phyloP scores from a whole-genome alignment of 306 rosid species.

The Medicago lupulina region DNA sequence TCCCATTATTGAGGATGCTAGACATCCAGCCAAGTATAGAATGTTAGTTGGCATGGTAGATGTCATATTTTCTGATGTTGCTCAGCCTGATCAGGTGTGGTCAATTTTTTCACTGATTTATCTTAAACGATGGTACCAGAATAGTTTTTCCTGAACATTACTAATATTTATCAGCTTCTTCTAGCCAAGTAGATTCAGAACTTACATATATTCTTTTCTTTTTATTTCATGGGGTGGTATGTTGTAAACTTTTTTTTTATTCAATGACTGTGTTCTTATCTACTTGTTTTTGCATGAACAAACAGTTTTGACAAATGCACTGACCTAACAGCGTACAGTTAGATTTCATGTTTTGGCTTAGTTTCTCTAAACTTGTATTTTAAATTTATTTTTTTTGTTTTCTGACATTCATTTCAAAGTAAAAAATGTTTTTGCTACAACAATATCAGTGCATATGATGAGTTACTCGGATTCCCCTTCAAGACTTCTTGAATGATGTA shows the following conservation, averaged over 20 bases:
- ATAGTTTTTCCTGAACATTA: background rate
- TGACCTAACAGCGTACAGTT: background rate
- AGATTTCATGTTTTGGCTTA: background rate
- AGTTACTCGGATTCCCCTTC: slow-evolving; percentile 82
- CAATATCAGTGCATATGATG: slow-evolving; percentile 49
- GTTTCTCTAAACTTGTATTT: background rate
- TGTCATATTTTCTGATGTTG: slow-evolving; percentile 96
- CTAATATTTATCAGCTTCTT: background rate
- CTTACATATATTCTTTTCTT: no score
- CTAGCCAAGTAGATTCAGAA: background rate
- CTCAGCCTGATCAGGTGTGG: slow-evolving; percentile 97
- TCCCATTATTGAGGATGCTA: slow-evolving; percentile 96
- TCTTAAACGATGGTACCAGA: background rate
- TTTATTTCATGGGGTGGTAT: no score
- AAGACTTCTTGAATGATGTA: slow-evolving; percentile 70
- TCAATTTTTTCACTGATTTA: background rate
- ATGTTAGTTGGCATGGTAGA: slow-evolving; percentile 98
- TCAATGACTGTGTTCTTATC: no score
- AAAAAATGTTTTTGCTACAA: background rate
- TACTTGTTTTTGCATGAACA: background rate
- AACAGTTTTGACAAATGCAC: background rate
- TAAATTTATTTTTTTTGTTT: no score
- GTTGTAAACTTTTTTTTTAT: no score
- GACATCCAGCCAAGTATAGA: slow-evolving; percentile 90
- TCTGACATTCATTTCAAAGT: background rate